phyloP scores from a whole-genome alignment of 2,329 filamentous ascomycete species.

The Claviceps purpurea region DNA sequence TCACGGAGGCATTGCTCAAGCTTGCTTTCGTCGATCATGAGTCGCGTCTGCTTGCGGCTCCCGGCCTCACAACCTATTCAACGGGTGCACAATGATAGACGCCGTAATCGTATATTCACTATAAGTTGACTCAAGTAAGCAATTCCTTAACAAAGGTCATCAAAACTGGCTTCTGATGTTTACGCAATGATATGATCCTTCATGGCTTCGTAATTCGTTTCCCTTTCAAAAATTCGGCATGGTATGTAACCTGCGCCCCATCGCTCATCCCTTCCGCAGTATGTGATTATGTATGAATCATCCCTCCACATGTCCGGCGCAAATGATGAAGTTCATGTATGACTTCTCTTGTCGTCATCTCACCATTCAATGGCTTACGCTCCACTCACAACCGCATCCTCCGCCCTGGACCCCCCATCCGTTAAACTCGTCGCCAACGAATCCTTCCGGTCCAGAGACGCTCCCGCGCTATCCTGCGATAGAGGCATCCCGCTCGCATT shows the following conservation, averaged over 20 bases:
- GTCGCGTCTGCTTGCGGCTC: no score
- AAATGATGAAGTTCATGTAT: neutral
- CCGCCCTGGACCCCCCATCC: constrained; percentile 8
- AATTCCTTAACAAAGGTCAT: no score
- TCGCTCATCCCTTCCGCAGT: neutral
- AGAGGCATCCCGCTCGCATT: constrained; percentile 15
- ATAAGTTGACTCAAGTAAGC: no score
- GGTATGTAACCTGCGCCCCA: neutral
- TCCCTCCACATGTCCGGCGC: neutral
- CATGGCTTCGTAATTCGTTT: constrained; percentile 4
- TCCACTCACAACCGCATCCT: constrained; percentile 13
- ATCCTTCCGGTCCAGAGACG: constrained; percentile 15
- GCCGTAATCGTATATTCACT: no score
- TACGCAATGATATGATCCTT: neutral
- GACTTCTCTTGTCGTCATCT: constrained; percentile 7
- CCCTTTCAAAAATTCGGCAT: neutral
- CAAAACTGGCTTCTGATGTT: neutral
- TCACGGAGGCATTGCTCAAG: no score
- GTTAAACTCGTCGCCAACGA: constrained; percentile 9
- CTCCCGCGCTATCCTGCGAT: constrained; percentile 4
- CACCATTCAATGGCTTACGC: constrained; percentile 13
- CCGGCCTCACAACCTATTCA: no score
- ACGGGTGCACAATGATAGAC: no score
- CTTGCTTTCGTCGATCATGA: no score
- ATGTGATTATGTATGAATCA: neutral